Evolutionary conservation across 2,329 filamentous ascomycete species (phyloP).

Genomic region (Camillea tinctor): DNA sequence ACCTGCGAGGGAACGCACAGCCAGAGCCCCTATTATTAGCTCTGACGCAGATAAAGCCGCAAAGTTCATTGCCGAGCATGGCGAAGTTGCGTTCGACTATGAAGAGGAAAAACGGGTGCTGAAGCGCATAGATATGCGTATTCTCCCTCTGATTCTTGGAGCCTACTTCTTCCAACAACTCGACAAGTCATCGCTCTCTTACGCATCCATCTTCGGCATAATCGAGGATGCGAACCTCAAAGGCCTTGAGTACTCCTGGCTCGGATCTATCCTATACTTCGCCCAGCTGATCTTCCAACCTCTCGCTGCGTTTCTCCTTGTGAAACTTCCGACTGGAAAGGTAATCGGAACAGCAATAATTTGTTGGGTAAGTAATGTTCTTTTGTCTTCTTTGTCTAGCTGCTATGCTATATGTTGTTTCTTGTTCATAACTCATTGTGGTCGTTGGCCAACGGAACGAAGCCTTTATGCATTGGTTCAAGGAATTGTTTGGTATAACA

Average conservation of each 20-base stretch:
- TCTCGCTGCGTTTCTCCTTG: constrained; percentile 49
- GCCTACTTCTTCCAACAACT: constrained; percentile 60
- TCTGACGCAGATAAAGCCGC: constrained; percentile 41
- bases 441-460: not conserved
- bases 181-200: constrained; percentile 47
- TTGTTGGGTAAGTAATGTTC: constrained; percentile 41
- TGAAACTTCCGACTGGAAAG: constrained; percentile 55
- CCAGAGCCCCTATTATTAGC: constrained; percentile 6
- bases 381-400: not conserved
- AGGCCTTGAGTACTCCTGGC: constrained; percentile 55
- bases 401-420: not conserved
- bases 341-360: constrained; percentile 51
- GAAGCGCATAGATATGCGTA: constrained; percentile 47
- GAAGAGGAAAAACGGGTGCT: constrained; percentile 49
- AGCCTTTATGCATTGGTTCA: not conserved
- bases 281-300: constrained; percentile 59
- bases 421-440: not conserved
- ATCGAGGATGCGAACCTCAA: constrained; percentile 45
- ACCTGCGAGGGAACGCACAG: constrained; percentile 6
- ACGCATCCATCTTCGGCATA: constrained; percentile 50
- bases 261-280: constrained; percentile 60
- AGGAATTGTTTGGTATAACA: not conserved
- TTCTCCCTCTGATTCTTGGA: constrained; percentile 50
- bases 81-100: constrained; percentile 42
- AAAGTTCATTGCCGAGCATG: constrained; percentile 42